phyloP scores from a whole-genome alignment of 495 filamentous ascomycete genomes.

The Cercophora samala region DNA sequence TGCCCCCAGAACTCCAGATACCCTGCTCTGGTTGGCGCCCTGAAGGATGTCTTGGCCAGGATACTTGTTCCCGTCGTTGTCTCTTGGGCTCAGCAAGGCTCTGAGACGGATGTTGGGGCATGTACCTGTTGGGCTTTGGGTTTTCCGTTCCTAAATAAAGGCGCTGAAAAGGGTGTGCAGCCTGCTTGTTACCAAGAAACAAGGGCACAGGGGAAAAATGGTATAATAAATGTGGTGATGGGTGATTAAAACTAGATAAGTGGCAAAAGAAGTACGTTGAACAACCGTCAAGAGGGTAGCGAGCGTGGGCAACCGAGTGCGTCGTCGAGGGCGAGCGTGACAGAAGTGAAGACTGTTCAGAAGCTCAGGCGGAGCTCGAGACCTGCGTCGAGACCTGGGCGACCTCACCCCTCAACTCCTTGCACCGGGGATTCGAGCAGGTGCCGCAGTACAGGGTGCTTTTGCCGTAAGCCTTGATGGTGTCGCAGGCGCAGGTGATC shows the following conservation, averaged over 20 bases:
- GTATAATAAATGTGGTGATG: not conserved
- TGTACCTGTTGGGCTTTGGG: not conserved
- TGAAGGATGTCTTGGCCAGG: not conserved
- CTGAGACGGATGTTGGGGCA: not conserved
- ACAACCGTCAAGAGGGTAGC: not conserved
- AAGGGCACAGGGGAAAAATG: not conserved
- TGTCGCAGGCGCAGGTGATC: conserved; percentile 28
- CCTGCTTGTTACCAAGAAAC: not conserved
- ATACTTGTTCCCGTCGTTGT: not conserved
- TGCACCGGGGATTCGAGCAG: conserved; percentile 31
- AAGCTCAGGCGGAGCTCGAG: not conserved
- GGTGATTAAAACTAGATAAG: conserved; percentile 1
- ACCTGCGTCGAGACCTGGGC: conserved; percentile 7
- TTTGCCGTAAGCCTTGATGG: conserved; percentile 31
- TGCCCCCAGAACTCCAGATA: not conserved
- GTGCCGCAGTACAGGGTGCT: conserved; percentile 34
- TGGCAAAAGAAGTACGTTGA: not conserved
- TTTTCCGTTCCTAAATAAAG: not conserved
- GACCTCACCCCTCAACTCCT: conserved; percentile 29
- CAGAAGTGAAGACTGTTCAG: not conserved
- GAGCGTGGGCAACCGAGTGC: not conserved
- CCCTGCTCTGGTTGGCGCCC: not conserved
- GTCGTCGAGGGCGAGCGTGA: not conserved
- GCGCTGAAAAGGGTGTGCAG: not conserved
- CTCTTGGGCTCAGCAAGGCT: not conserved